Base-by-base conservation (phyloP, 164 flowering plant species). In the Akebia trifoliata region DNA sequence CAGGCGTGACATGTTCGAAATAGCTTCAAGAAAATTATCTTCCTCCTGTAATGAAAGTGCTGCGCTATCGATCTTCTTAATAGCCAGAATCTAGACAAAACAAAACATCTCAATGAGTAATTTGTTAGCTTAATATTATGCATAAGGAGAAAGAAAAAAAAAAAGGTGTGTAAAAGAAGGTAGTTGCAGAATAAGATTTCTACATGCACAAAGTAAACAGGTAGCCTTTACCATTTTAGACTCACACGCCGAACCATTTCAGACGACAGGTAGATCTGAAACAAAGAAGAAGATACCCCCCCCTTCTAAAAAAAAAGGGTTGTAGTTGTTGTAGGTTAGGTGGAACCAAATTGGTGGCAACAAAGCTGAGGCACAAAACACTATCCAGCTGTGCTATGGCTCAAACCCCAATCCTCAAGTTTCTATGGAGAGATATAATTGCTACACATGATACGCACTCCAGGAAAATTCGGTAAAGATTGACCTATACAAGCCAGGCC, bases 11-110 rank as follows among this genome's bases (percentile, higher is more conserved):
- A 91, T 91, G 64, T 82, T 91, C 30, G 97, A 86, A 46, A 88
- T 81, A 64, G 96, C 94, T 71, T 91, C 97, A 30, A 87, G 76
- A 67, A 91, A 91, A 68, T 80, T 71, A 62, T 88, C 97, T 69
- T 91, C 97, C 64, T 88, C 97, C 61, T 86, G 97, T 29, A 91
- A 64, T 12, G 97, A 86, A 21, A 88, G 67, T 45, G 96, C 97
- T 61, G 97, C 79, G 66, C 82, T 81, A 64, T 88, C 96, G 32
- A 91, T 82, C 81, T 91, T 88, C 79, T 91, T 91, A 22, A 91
- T 65, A 24, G 88, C 94, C 81, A 84, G 72, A 35, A 72, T 64
- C 97, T 90, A 71, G 54, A 62, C 25, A 38, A 64, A 30, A 45
- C 34, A 65, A 32, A 3, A 51, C 14, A 66, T 50, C 1, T 5